Evolutionary conservation across 2,329 filamentous ascomycete species (phyloP), one percentile per base, ranked within the genome.

Genomic region (Ophiostoma triangulosporum): DNA sequence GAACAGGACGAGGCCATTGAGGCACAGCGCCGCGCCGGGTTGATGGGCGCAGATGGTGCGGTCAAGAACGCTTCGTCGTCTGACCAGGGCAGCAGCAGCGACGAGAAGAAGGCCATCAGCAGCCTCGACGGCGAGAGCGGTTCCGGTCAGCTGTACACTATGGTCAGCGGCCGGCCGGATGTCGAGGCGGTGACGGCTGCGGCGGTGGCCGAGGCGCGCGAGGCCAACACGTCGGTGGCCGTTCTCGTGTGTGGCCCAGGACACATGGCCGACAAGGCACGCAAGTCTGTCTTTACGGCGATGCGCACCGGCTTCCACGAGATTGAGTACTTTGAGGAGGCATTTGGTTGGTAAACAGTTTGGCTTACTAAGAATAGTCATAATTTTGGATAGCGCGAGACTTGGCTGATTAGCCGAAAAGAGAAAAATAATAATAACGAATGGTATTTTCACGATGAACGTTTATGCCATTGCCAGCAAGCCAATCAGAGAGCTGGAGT

Each of bases 241-340:
- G 54, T 60, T 20, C 51, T 59, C 51, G 53, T 58, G 11, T 60
- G 59, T 29, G 59, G 59, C 0, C 59, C 59, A 7, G 48, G 22
- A 9, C 27, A 43, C n/a, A 45, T 59, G 35, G 48, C 58, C 2
- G 59, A 60, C 50, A 43, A 50, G 6, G 54, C 55, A 27, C 55
- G 59, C 22, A 32, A 48, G 9, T 54, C 45, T 1, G 50, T 56
- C 17, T 48, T 43, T 4, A 32, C 22, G 32, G 50, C 24, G 40
- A 50, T 15, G 51, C 52, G 14, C 49, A 58, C n/a, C 36, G 51
- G 46, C 29, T 48, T 48, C 46, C 17, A 48, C 29, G 46, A 48
- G 27, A 48, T 48, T 24, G 46, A 48, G 51, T 57, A 56, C 48
- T 60, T 60, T 56, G 59, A 59, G 52, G 59, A 60, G 53, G 46